phyloP scores from a whole-genome alignment of 2,329 filamentous ascomycete species.

The Neurospora crassa region DNA sequence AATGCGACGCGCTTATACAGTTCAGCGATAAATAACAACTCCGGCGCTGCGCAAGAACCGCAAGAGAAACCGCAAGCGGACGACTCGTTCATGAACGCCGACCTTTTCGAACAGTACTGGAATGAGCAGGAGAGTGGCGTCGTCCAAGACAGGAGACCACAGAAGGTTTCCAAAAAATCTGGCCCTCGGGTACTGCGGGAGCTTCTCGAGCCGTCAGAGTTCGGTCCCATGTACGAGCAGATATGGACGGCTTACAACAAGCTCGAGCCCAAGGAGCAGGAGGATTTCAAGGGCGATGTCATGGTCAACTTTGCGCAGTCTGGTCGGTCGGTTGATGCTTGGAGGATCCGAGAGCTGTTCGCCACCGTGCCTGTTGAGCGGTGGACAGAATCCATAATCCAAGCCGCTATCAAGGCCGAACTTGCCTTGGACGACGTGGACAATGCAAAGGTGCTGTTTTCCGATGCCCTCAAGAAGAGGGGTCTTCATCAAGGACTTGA shows the following conservation, averaged over 20 bases:
- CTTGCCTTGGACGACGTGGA: slow-evolving; percentile 29
- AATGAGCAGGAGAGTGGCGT: not conserved
- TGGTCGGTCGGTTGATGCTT: slow-evolving; percentile 31
- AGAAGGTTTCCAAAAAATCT: not conserved
- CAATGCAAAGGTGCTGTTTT: slow-evolving; percentile 32
- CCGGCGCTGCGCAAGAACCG: not conserved
- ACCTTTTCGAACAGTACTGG: not conserved
- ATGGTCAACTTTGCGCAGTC: slow-evolving; percentile 35
- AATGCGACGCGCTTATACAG: slow-evolving; percentile 17
- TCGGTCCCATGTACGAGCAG: slow-evolving; percentile 24
- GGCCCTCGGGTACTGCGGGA: slow-evolving; percentile 2
- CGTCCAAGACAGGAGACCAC: not conserved
- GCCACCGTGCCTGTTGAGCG: slow-evolving; percentile 23
- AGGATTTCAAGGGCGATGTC: slow-evolving; percentile 23
- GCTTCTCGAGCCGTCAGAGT: slow-evolving; percentile 3
- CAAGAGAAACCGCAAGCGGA: not conserved
- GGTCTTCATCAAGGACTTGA: slow-evolving; percentile 32
- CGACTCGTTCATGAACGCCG: slow-evolving; percentile 7
- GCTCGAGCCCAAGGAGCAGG: slow-evolving; percentile 24
- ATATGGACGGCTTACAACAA: slow-evolving; percentile 34
- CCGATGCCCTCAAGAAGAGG: slow-evolving; percentile 25
- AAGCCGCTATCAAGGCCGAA: slow-evolving; percentile 31
- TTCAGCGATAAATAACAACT: slow-evolving; percentile 14
- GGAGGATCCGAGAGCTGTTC: slow-evolving; percentile 37
- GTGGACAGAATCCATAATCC: slow-evolving; percentile 33